Base-by-base conservation (phyloP, 2,329 filamentous ascomycete genomes). In the Blastomyces gilchristii region DNA sequence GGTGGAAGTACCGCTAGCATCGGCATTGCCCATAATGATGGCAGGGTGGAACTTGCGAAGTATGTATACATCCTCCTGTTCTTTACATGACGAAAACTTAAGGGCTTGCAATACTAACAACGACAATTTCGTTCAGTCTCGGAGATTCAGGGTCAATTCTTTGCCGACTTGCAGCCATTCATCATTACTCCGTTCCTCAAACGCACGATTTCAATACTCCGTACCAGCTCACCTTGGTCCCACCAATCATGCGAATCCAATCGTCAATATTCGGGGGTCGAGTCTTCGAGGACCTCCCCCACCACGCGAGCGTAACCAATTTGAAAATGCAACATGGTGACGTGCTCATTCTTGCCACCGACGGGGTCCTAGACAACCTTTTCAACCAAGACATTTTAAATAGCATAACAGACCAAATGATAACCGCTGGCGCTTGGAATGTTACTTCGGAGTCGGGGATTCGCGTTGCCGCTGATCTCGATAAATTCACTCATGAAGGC, bases 201-300 rank as follows among this genome's bases (percentile, higher is more conserved):
- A 97, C 91, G 0, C 94, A 99, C 75, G 91, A 88, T 53, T 99
- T 99, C 82, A 99, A 99, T 76, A 97, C 94, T 0, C 94, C 94
- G 0, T 99, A 90, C 72, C 94, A 99, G 75, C 83, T 99, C 50
- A 93, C 91, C 62, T 86, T 96, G 61, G 87, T 97, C 8, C 93
- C 94, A 0, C 84, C 88, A 3, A 85, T 84, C 69, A 87, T 96
- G 76, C 83, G 91, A 63, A 84, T 86, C 28, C 89, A 94, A 70
- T 88, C 91, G 69, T 85, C 87, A 14, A 85, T 90, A 37, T 97
- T 96, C 74, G 93, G 93, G 25, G 90, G 90, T 54, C 81, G 84
- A 1, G 89, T 89, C 66, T 83, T 96, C 34, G 87, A 88, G 72
- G 94, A 99, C 76, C 82, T 88, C 63, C 94, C 94, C 14, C 83